Evolutionary conservation across 352 stramenopile genomes (phyloP), one percentile per base, ranked within the genome.

Genomic region (Globisporangium okanoganense): DNA sequence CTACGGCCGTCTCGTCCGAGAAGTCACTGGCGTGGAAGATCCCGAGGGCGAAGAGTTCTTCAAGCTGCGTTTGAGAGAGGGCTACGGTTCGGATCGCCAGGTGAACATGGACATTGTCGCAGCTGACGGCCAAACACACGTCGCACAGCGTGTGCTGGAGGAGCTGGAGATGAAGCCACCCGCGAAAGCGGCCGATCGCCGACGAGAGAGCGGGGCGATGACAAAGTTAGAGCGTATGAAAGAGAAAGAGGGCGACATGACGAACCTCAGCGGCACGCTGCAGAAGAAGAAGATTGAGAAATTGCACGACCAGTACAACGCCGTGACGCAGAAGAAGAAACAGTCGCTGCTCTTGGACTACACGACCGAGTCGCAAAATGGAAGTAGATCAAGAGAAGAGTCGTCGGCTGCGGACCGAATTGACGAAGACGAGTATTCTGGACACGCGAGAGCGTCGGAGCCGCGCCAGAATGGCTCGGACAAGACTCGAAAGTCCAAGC

Each of bases 1-100:
- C 63, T 99, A 99, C 66, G 89, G 82, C 0, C 75, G 82, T 18
- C 85, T 98, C 29, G 78, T 98, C 35, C 82, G 81, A 45, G 85
- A 97, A 60, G 87, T 98, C 22, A 88, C 95, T 7, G 96, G 95
- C 1, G 78, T 98, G 35, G 81, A 92, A 38, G 96, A 99, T 71
- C 67, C 71, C 0, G 87, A 97, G 41, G 95, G 95, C 20, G 85
- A 85, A 55, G 70, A 87, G 13, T 98, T 97, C 61, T 98, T 98
- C 63, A 85, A 87, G 54, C 57, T 88, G 27, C 84, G 86, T 13
- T 71, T 95, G 22, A 87, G 88, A 50, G 84, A 95, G 77, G 86
- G 86, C 0, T 92, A 94, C 48, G 84, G 86, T 2, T 93, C 84
- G 2, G 82, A 92, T 48, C 76, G 84, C 1, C 75, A 79, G 36